Percentiles rank a stretch among this genome's conserved stretches.
Evolutionary conservation across 768 basidiomycete species (phyloP).

Genomic region (Tulasnella sp.): DNA sequence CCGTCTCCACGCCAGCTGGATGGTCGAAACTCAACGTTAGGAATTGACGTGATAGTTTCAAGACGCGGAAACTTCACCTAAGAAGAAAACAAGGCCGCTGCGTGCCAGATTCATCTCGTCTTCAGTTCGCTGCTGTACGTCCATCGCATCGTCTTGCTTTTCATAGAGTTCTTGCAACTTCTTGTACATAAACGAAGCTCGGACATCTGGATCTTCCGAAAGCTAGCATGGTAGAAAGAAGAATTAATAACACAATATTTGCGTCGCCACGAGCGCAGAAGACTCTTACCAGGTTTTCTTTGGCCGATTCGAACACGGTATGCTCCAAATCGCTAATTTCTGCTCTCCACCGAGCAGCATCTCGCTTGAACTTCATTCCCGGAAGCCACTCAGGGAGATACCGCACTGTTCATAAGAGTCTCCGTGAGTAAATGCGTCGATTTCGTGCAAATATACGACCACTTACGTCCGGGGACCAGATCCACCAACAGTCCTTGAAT

Average conservation of each 20-base stretch:
- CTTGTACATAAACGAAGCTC: background rate
- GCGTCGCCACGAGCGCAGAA: background rate
- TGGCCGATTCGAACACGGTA: background rate
- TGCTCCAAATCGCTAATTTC: background rate
- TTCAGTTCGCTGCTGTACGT: background rate
- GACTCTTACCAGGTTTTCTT: background rate
- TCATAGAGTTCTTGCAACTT: background rate
- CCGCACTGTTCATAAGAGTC: background rate
- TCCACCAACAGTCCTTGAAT: background rate
- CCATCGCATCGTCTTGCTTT: background rate
- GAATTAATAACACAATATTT: background rate
- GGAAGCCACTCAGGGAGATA: constrained; percentile 5
- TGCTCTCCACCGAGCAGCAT: background rate
- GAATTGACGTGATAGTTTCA: too few relatives aligned
- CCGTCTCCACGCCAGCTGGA: background rate
- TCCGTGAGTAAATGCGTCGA: background rate
- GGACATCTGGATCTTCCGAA: background rate
- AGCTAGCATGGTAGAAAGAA: background rate
- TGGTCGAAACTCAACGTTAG: too few relatives aligned
- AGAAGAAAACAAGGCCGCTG: background rate
- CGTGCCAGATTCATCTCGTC: background rate
- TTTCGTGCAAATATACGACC: background rate
- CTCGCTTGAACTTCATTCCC: background rate
- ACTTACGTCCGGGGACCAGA: background rate
- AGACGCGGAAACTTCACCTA: background rate